Percentiles rank a stretch among this genome's conserved stretches.
Conservation (phyloP, 2,329 filamentous ascomycete species). For the Fusarium sambucinum region DNA sequence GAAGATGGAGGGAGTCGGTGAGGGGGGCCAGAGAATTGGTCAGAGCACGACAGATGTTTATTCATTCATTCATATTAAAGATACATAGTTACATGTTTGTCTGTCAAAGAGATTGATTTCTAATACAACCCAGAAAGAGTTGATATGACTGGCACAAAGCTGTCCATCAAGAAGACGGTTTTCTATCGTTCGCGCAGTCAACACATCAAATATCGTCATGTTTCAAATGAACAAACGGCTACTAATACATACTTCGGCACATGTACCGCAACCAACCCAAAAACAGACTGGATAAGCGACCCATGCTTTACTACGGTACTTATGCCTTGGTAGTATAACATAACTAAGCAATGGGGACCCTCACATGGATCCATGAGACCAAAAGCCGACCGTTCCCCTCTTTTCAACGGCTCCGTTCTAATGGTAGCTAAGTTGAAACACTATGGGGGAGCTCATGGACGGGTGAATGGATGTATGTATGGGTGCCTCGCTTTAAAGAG, state of each 20-base stretch:
- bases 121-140: not conserved
- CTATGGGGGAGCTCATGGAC: not conserved
- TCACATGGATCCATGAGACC: slow-evolving; percentile 4
- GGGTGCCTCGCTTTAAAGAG: not conserved
- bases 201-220: not conserved
- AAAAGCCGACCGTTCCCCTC: slow-evolving; percentile 1
- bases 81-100: not conserved
- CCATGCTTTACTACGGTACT: not conserved
- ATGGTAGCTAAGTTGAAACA: not conserved
- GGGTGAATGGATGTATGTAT: not conserved
- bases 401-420: slow-evolving; percentile 11
- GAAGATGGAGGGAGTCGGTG: slow-evolving; percentile 36
- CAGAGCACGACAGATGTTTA: slow-evolving; percentile 9
- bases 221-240: not conserved
- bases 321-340: not conserved
- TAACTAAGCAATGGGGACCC: slow-evolving; percentile 1
- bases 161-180: not conserved
- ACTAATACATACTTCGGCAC: slow-evolving; percentile 1
- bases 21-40: slow-evolving; percentile 3
- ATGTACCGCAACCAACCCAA: not conserved
- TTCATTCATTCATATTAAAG: not conserved
- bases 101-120: not conserved
- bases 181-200: not conserved
- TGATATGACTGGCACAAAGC: not conserved
- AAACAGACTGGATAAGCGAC: not conserved